These are phyloP conservation scores for Ophiobolus disseminans DNA, from an alignment of 2,329 filamentous ascomycete genomes.

Conservation along the genomic window DNA sequence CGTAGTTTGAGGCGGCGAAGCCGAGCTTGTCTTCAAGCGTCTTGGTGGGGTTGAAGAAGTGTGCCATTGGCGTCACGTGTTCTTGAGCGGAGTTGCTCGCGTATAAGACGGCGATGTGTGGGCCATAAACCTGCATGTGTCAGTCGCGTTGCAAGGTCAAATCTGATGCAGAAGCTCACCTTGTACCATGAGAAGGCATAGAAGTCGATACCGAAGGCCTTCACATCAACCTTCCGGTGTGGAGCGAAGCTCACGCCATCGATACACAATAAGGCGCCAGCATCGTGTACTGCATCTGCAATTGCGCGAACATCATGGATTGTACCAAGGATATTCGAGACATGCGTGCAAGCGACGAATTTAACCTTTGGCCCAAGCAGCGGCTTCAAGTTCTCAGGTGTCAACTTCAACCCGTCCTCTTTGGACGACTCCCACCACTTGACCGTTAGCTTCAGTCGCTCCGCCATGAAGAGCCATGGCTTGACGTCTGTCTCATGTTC, in stretches of 20 bases:
- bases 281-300: conserved; percentile 58
- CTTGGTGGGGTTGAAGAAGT: conserved; percentile 70
- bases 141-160: not conserved
- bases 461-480: conserved; percentile 74
- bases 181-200: conserved; percentile 87
- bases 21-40: conserved; percentile 72
- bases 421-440: conserved; percentile 70
- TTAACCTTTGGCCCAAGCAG: conserved; percentile 70
- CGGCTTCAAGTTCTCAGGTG: conserved; percentile 61
- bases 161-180: conserved; percentile 32
- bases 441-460: conserved; percentile 64
- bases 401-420: conserved; percentile 64
- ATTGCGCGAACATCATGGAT: conserved; percentile 70
- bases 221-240: conserved; percentile 73
- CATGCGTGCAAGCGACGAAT: conserved; percentile 76
- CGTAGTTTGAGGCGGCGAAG: conserved; percentile 73
- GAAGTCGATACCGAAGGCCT: conserved; percentile 73
- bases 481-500: conserved; percentile 82
- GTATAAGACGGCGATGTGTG: conserved; percentile 76
- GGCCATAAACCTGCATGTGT: conserved; percentile 67
- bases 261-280: conserved; percentile 69
- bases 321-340: conserved; percentile 75
- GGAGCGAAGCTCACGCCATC: conserved; percentile 81
- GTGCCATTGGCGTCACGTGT: conserved; percentile 64
- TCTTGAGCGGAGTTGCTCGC: conserved; percentile 64